Evolutionary conservation across 192 early-diverging fungal species (phyloP).

Genomic region (Allomyces macrogynus): DNA sequence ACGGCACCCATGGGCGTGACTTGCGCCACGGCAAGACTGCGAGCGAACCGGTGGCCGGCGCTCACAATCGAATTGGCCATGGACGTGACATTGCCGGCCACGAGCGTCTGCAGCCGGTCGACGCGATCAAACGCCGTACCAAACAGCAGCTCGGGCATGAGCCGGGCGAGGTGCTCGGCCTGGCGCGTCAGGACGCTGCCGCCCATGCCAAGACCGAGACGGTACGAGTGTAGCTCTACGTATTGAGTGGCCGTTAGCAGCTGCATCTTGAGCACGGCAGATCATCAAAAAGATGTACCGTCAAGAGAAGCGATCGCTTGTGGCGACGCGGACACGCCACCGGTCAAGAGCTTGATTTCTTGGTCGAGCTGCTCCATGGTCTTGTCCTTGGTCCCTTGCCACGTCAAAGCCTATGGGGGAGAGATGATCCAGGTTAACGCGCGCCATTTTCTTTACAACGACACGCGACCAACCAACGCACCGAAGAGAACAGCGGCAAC

Average conservation of each 20-base stretch:
- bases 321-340: slow-evolving; percentile 51
- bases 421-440: no score
- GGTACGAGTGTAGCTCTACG: no score
- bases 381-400: slow-evolving; percentile 18
- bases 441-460: no score
- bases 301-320: no score
- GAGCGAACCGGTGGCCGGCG: slow-evolving; percentile 63
- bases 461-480: no score
- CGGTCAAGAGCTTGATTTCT: slow-evolving; percentile 61
- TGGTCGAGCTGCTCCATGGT: slow-evolving; percentile 67
- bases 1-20: slow-evolving; percentile 29
- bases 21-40: slow-evolving; percentile 41
- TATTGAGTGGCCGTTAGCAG: no score
- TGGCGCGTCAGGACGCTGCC: slow-evolving; percentile 54
- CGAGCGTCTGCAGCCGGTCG: slow-evolving; percentile 52
- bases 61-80: slow-evolving; percentile 62
- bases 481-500: slow-evolving; percentile 6
- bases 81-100: slow-evolving; percentile 45
- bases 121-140: slow-evolving; percentile 50
- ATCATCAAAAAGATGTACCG: no score
- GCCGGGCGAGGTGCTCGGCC: slow-evolving; percentile 45
- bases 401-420: slow-evolving; percentile 8
- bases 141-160: slow-evolving; percentile 47
- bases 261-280: no score
- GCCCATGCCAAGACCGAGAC: slow-evolving; percentile 34